phyloP scores from a whole-genome alignment of 371 early-diverging fungal genomes.

The Batkoa obscura region DNA sequence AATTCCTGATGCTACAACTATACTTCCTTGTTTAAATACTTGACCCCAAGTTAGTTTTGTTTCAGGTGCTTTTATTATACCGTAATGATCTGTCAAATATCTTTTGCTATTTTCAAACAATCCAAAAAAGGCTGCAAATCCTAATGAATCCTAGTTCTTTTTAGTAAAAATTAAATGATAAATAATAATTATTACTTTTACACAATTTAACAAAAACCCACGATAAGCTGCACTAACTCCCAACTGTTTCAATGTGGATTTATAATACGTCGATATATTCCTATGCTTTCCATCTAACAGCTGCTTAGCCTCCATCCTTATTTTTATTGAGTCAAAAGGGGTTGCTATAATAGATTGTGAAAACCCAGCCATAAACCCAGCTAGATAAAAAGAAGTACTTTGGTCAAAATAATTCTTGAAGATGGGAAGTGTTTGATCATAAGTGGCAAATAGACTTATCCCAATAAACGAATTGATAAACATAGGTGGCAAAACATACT shows the following conservation, averaged over 20 bases:
- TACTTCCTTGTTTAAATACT: not conserved
- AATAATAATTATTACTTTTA: too few relatives aligned
- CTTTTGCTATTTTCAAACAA: not conserved
- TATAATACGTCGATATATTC: slow-evolving; percentile 45
- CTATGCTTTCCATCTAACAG: slow-evolving; percentile 48
- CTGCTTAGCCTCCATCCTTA: slow-evolving; percentile 56
- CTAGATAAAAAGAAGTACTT: slow-evolving; percentile 15
- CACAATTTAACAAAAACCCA: slow-evolving; percentile 17
- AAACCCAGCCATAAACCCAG: slow-evolving; percentile 49
- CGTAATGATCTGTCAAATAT: not conserved
- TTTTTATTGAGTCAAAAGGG: slow-evolving; percentile 49
- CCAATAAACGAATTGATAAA: slow-evolving; percentile 53
- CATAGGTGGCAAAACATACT: slow-evolving; percentile 51
- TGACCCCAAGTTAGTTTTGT: not conserved
- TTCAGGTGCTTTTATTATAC: not conserved
- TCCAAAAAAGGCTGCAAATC: not conserved
- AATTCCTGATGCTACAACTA: not conserved
- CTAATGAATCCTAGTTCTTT: not conserved
- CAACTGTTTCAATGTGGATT: slow-evolving; percentile 31
- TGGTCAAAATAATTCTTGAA: too few relatives aligned
- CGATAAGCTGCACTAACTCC: slow-evolving; percentile 45
- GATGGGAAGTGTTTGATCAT: slow-evolving; percentile 7
- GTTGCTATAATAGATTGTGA: slow-evolving; percentile 55
- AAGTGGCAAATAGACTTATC: slow-evolving; percentile 37
- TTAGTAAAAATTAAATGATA: not conserved